Conservation (phyloP, 1,284 basidiomycete genomes). For the Tetrapyrgos nigripes region DNA sequence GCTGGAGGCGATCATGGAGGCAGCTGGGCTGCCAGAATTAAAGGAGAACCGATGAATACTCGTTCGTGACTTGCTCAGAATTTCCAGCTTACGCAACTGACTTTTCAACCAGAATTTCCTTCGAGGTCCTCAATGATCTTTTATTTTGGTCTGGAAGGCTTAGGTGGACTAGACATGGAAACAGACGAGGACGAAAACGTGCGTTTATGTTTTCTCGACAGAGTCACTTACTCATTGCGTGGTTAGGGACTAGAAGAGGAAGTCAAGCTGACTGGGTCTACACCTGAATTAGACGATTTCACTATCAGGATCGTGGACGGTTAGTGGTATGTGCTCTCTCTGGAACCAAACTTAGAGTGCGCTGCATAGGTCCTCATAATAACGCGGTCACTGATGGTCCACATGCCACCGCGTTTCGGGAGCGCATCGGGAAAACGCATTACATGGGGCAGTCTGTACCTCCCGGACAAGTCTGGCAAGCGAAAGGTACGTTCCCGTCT, state of each 20-base stretch:
- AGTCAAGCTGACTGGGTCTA: slow-evolving; percentile 72
- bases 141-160: slow-evolving; percentile 86
- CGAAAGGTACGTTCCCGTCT: slow-evolving; percentile 61
- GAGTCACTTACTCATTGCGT: slow-evolving; percentile 11
- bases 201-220: too few relatives aligned
- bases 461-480: slow-evolving; percentile 81
- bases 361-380: slow-evolving; percentile 61
- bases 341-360: slow-evolving; percentile 5
- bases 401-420: slow-evolving; percentile 65
- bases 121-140: slow-evolving; percentile 81
- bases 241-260: slow-evolving; percentile 74
- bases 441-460: slow-evolving; percentile 71
- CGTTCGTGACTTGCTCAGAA: slow-evolving; percentile 42
- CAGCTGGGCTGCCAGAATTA: slow-evolving; percentile 90
- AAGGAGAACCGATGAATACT: slow-evolving; percentile 78
- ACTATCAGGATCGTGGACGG: slow-evolving; percentile 83
- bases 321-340: slow-evolving; percentile 31
- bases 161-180: slow-evolving; percentile 83
- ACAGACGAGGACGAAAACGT: slow-evolving; percentile 79
- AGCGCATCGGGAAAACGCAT: slow-evolving; percentile 76
- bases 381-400: slow-evolving; percentile 55
- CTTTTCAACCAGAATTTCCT: slow-evolving; percentile 27
- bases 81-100: background rate
- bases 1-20: slow-evolving; percentile 82
- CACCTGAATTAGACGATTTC: slow-evolving; percentile 84